Conservation (phyloP, 202 grass and related monocot species). For the Brachypodium distachyon region DNA sequence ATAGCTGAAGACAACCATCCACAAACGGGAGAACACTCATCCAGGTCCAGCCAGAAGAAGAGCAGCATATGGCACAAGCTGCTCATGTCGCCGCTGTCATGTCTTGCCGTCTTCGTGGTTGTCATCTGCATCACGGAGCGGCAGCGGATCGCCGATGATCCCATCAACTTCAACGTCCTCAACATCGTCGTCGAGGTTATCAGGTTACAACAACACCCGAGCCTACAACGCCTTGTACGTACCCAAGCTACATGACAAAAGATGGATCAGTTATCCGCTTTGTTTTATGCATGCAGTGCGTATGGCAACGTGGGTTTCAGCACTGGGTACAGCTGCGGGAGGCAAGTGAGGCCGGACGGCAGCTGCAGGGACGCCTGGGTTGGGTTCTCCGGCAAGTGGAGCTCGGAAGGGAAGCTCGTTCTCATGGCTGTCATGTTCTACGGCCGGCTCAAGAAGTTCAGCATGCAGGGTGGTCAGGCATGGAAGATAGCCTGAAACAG, state of each 20-base stretch:
- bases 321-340: slow-evolving; percentile 71
- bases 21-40: background rate
- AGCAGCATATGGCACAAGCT: slow-evolving; percentile 22
- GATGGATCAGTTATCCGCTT: background rate
- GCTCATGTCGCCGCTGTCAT: slow-evolving; percentile 51
- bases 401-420: slow-evolving; percentile 54
- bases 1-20: background rate
- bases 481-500: slow-evolving; percentile 40
- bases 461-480: slow-evolving; percentile 33
- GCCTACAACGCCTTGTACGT: no score
- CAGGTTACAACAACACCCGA: background rate
- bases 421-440: slow-evolving; percentile 81
- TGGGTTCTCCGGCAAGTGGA: slow-evolving; percentile 65
- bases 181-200: slow-evolving; percentile 65
- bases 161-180: slow-evolving; percentile 64
- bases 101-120: slow-evolving; percentile 47
- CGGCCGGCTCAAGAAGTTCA: slow-evolving; percentile 81
- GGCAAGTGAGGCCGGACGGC: slow-evolving; percentile 28
- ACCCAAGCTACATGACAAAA: background rate
- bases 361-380: slow-evolving; percentile 44
- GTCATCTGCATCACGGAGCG: slow-evolving; percentile 77
- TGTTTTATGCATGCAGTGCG: slow-evolving; percentile 30
- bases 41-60: background rate
- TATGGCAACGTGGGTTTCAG: slow-evolving; percentile 81
- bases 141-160: slow-evolving; percentile 42